Base-by-base conservation (phyloP, 768 basidiomycete genomes). In the Cyclocybe aegerita region DNA sequence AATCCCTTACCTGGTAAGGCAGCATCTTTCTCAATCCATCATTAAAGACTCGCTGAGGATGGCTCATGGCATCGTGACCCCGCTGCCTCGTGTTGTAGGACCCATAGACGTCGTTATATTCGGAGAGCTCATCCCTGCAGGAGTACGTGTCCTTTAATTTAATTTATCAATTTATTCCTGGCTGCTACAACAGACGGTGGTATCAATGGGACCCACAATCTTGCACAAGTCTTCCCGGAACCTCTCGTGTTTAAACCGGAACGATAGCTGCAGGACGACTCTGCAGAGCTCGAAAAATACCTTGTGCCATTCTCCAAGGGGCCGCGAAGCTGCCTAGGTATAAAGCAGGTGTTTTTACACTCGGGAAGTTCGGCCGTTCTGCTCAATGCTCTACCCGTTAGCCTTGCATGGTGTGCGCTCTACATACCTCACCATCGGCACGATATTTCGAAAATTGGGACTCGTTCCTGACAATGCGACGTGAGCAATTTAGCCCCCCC, bases 41-140 rank as follows among this genome's bases (percentile, higher is more conserved):
- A 66, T 78, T 29, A 77, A 77, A 49, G 77, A 79, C 56, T 66
- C 75, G 0, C 64, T 78, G 39, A 63, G 78, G 17, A 64, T 77
- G 53, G 63, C 68, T 23, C 68, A 71, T 49, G 75, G 75, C 8
- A 58, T 72, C 2, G 65, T 70, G 9, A 69, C 61, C 2, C 69
- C 71, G 4, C 61, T 75, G 35, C 69, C 74, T n/a, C 65, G 77
- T 30, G 59, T 77, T 17, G 69, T 77, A 5, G 69, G 69, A 2
- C 64, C 64, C 3, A 50, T 59, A 10, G 66, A 65, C 17, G 58
- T 67, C 0, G 52, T 59, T 17, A 73, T 80, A 10, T 61, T 59
- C 16, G 76, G 74, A 0, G 48, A 48, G 5, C 39, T 56, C 9
- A 58, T 78, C 44, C 76, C 76, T 14, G 62, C 65, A 5, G 72